A percentile compares a stretch with the other conserved stretches of the same genome.
phyloP scores from a whole-genome alignment of 495 filamentous ascomycete genomes.

The Terfezia boudieri region DNA sequence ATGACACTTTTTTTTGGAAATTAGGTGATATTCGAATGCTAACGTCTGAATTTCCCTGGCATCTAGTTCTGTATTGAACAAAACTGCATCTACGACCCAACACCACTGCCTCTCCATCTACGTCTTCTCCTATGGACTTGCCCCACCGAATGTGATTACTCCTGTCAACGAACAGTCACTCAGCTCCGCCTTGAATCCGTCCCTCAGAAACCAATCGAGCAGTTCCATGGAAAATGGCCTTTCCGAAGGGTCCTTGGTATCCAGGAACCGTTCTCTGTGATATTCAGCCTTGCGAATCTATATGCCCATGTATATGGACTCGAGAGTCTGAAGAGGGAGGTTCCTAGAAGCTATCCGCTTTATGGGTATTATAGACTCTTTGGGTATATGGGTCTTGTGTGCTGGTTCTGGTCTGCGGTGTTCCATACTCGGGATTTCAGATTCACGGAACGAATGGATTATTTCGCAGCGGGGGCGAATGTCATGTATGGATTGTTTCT shows the following conservation, averaged over 20 bases:
- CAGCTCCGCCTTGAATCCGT: slow-evolving; percentile 45
- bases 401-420: slow-evolving; percentile 71
- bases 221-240: slow-evolving; percentile 99
- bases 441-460: slow-evolving; percentile 80
- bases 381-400: slow-evolving; percentile 56
- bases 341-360: slow-evolving; percentile 52
- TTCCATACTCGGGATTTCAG: slow-evolving; percentile 80
- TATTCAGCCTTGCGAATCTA: slow-evolving; percentile 64
- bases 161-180: slow-evolving; percentile 88
- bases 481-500: slow-evolving; percentile 84
- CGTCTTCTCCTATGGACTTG: slow-evolving; percentile 60
- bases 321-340: slow-evolving; percentile 37
- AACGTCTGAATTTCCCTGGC: slow-evolving; percentile 1
- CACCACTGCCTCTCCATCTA: slow-evolving; percentile 35
- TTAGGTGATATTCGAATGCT: background rate
- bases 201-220: slow-evolving; percentile 27
- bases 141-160: slow-evolving; percentile 88
- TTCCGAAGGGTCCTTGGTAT: slow-evolving; percentile 74
- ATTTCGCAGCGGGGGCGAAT: slow-evolving; percentile 78
- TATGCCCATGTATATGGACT: slow-evolving; percentile 70
- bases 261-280: slow-evolving; percentile 81
- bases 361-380: slow-evolving; percentile 60
- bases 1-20: background rate
- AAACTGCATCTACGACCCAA: slow-evolving; percentile 39
- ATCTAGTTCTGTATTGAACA: slow-evolving; percentile 53